Base-by-base conservation (phyloP, 1,284 basidiomycete genomes). In the Sporisorium scitamineum region DNA sequence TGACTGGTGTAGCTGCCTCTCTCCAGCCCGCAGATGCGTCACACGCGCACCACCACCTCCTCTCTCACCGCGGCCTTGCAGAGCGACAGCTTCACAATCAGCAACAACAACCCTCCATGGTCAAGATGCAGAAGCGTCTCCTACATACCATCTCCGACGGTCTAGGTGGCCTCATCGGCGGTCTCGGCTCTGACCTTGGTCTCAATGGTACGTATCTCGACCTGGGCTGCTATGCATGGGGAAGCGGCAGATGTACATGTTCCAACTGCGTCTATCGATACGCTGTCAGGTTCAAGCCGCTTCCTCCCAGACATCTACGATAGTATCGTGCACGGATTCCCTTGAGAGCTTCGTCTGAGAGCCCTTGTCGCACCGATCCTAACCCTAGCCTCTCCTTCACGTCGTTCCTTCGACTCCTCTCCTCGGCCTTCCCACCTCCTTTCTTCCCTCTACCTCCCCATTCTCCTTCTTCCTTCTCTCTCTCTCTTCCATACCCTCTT, bases 61-160 rank as follows among this genome's bases (percentile, higher is more conserved):
- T 56, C 26, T 52, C 61, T 13, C 71, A 74, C 27, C 61, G 67
- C 42, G n/a, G 34, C 32, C 54, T 70, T 37, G 32, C 48, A 29
- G 54, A 70, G 39, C 61, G 61, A 47, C 64, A 66, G 11, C 48
- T 58, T 24, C 60, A 62, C 29, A 27, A 20, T 27, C 45, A 48
- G 14, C 57, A 61, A 29, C 56, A 68, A 52, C 51, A 48, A 16
- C 63, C 61, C 10, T 51, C 52, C 27, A 54, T 75, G 45, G 45
- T 70, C 67, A 75, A 75, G 54, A 42, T 75, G n/a, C 66, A 76
- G 41, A 76, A 76, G 54, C 67, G 73, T 41, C 63, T 67, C 24
- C 37, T 10, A 3, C 24, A 27, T 10, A 20, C 31, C 26, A 39
- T 64, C 48, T 50, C 41, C 13, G 71, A 69, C n/a, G 66, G 59